These are phyloP conservation scores for Mantamonas sphyraenae DNA, from an alignment of 78 protist genomes.

Conservation along the genomic window DNA sequence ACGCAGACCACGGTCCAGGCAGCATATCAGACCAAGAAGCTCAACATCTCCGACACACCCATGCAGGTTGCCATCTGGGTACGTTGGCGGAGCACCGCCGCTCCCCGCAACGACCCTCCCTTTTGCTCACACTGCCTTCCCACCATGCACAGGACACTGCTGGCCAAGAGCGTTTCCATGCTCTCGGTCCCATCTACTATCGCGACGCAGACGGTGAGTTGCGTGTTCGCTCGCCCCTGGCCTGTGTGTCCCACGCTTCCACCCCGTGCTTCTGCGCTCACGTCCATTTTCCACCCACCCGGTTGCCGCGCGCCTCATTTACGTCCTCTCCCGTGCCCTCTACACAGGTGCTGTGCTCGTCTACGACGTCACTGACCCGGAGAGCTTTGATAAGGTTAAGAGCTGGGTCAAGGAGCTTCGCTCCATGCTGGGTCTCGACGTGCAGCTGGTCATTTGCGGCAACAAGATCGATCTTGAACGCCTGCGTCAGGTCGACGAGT, in stretches of 20 bases:
- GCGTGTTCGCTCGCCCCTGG: background rate
- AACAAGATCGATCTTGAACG: constrained; percentile 74
- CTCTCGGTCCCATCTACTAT: constrained; percentile 90
- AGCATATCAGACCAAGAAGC: constrained; percentile 49
- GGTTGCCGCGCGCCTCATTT: too few species aligned
- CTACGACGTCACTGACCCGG: constrained; percentile 82
- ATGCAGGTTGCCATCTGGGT: constrained; percentile 82
- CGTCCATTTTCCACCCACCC: too few species aligned
- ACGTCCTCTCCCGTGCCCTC: too few species aligned
- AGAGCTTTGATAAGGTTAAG: constrained; percentile 63
- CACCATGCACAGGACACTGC: constrained; percentile 48
- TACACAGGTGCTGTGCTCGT: constrained; percentile 79
- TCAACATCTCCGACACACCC: constrained; percentile 58
- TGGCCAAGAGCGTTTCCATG: constrained; percentile 78
- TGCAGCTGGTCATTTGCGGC: constrained; percentile 68
- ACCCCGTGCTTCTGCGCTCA: too few species aligned
- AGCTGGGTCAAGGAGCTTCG: constrained; percentile 86
- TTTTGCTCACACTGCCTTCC: background rate
- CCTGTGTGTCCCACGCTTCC: too few species aligned
- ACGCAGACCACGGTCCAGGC: constrained; percentile 58
- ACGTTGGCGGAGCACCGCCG: constrained; percentile 1
- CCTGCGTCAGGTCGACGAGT: constrained; percentile 40
- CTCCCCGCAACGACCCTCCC: background rate
- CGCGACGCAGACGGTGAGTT: constrained; percentile 77
- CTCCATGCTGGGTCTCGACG: constrained; percentile 71